Conservation (phyloP, 2,329 filamentous ascomycete species). For the Ceratocystis papillata region DNA sequence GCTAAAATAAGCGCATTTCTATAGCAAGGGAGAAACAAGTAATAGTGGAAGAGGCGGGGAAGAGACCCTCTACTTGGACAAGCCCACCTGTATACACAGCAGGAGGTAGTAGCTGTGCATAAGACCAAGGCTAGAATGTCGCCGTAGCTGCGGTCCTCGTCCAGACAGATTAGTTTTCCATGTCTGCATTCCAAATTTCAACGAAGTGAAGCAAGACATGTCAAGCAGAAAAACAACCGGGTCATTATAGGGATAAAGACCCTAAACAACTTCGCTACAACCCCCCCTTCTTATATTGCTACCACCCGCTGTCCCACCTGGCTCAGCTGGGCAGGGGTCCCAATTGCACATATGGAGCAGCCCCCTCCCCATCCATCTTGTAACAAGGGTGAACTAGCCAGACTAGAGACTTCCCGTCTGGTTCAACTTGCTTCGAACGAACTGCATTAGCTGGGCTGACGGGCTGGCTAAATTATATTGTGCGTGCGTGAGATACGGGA, state of each 20-base stretch:
- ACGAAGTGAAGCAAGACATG: background rate
- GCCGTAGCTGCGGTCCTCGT: background rate
- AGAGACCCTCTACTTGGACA: background rate
- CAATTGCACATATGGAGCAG: background rate
- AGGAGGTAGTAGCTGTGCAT: too few species aligned
- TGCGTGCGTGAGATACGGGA: background rate
- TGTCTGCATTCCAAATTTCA: background rate
- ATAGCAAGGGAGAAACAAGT: too few species aligned
- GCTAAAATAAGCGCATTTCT: too few species aligned
- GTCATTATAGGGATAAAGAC: background rate
- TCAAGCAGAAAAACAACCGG: background rate
- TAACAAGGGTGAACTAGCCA: too few species aligned
- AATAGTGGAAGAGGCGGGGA: too few species aligned
- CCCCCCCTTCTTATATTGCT: too few species aligned
- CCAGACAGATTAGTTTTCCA: background rate
- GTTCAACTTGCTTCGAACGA: background rate
- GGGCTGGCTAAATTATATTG: background rate
- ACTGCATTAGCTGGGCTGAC: background rate
- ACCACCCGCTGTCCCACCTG: too few species aligned
- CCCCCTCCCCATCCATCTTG: too few species aligned
- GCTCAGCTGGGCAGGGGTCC: slow-evolving; percentile 2
- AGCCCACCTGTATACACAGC: background rate
- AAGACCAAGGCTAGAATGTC: too few species aligned
- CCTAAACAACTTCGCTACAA: background rate
- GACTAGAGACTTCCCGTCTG: too few species aligned